phyloP scores from a whole-genome alignment of 805 yeast species.

The Grigorovia jiainica region DNA sequence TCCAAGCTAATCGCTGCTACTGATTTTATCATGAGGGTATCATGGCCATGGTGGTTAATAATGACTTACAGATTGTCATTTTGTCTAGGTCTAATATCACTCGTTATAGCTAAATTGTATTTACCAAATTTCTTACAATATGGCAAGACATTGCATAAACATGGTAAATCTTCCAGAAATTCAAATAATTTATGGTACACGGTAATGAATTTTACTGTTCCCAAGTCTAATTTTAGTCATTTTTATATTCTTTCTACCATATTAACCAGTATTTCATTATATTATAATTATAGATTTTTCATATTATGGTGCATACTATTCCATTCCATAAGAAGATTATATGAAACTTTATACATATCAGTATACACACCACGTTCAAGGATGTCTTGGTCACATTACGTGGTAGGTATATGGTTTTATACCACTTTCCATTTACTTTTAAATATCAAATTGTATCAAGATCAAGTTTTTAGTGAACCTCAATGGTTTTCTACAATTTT shows the following conservation, averaged over 20 bases:
- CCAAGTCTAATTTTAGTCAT: constrained; percentile 54
- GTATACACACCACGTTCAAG: constrained; percentile 39
- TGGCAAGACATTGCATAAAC: constrained; percentile 33
- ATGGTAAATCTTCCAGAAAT: too few species aligned
- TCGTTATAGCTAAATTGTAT: constrained; percentile 27
- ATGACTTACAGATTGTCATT: constrained; percentile 8
- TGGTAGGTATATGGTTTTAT: constrained; percentile 56
- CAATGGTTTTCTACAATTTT: constrained; percentile 16
- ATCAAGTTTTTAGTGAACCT: constrained; percentile 5
- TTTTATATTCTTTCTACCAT: constrained; percentile 43
- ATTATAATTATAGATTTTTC: constrained; percentile 5
- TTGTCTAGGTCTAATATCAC: constrained; percentile 16
- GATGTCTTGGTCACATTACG: constrained; percentile 59
- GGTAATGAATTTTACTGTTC: constrained; percentile 37
- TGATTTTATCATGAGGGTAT: background rate
- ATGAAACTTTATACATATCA: constrained; percentile 44
- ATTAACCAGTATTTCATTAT: constrained; percentile 20
- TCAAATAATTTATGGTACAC: constrained; percentile 2
- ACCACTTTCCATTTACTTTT: constrained; percentile 36
- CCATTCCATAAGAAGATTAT: constrained; percentile 47
- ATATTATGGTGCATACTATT: constrained; percentile 27
- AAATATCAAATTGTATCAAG: constrained; percentile 21
- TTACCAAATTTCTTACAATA: constrained; percentile 34
- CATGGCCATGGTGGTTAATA: background rate
- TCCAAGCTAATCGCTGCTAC: too few species aligned